These are phyloP conservation scores for Iris pallida DNA, from an alignment of 116 monocot genomes.

Conservation along the genomic window DNA sequence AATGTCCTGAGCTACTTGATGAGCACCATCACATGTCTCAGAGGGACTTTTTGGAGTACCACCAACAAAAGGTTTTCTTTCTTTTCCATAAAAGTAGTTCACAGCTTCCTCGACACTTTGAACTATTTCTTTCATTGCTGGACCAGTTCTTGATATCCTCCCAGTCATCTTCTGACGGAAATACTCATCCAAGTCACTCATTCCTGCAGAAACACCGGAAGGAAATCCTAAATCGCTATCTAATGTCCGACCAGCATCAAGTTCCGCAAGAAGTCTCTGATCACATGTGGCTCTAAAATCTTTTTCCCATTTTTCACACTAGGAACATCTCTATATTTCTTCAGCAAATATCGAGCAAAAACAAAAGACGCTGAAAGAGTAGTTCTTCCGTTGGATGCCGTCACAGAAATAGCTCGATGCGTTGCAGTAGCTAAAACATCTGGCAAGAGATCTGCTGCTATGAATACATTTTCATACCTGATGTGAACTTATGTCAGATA, in stretches of 20 bases:
- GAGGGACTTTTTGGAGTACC: constrained; percentile 27
- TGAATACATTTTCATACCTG: constrained; percentile 91
- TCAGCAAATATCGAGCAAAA: constrained; percentile 71
- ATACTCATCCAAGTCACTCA: constrained; percentile 74
- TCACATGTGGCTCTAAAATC: constrained; percentile 69
- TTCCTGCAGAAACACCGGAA: constrained; percentile 49
- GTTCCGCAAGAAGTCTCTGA: constrained; percentile 77
- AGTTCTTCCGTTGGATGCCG: constrained; percentile 47
- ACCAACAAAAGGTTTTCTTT: constrained; percentile 50
- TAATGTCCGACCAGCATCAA: constrained; percentile 58
- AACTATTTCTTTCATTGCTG: constrained; percentile 75
- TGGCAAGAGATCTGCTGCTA: constrained; percentile 75
- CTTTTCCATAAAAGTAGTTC: constrained; percentile 64
- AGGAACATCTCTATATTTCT: constrained; percentile 55
- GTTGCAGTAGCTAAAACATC: constrained; percentile 62
- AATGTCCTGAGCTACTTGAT: constrained; percentile 78
- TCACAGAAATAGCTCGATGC: constrained; percentile 28
- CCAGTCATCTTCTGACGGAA: constrained; percentile 75
- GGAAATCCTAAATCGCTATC: constrained; percentile 67
- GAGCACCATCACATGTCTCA: constrained; percentile 69
- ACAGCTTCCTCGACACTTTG: constrained; percentile 79
- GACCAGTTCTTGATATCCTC: constrained; percentile 55
- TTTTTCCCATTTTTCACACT: constrained; percentile 87
- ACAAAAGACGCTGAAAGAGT: constrained; percentile 41
- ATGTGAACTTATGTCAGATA: not conserved